Evolutionary conservation across 257 asterid species (phyloP).

Genomic region (Asclepias syriaca): DNA sequence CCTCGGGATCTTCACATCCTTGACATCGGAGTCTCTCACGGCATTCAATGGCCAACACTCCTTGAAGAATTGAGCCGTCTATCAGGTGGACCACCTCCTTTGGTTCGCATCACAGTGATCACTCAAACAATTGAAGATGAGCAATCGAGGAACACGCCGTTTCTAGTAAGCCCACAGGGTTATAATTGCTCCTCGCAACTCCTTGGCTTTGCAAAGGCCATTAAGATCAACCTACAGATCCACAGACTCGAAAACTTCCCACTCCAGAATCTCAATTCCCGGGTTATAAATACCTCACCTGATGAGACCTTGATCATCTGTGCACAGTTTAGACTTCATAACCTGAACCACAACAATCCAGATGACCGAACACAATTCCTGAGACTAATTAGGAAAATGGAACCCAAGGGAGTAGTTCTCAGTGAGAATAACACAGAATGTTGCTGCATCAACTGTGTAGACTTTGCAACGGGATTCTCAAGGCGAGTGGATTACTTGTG

Average conservation of each 20-base stretch:
- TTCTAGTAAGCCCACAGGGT: conserved; percentile 44
- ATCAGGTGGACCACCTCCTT: conserved; percentile 72
- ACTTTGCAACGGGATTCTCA: conserved; percentile 55
- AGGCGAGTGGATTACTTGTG: conserved; percentile 62
- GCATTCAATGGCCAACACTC: conserved; percentile 87
- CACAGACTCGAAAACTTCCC: conserved; percentile 49
- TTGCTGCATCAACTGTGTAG: conserved; percentile 65
- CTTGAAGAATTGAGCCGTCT: conserved; percentile 66
- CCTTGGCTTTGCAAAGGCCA: conserved; percentile 57
- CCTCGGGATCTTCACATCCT: conserved; percentile 63
- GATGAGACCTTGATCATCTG: conserved; percentile 65
- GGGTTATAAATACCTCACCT: conserved; percentile 37
- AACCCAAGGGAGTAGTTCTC: conserved; percentile 60
- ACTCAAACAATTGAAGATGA: conserved; percentile 31
- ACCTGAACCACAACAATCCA: conserved; percentile 45
- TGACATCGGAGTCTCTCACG: conserved; percentile 86
- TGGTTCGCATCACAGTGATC: conserved; percentile 65
- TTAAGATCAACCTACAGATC: conserved; percentile 70
- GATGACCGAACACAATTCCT: conserved; percentile 59
- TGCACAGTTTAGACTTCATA: conserved; percentile 69
- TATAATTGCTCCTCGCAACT: conserved; percentile 61
- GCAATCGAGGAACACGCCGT: conserved; percentile 38
- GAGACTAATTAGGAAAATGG: conserved; percentile 38
- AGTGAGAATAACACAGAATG: conserved; percentile 71
- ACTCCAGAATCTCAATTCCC: conserved; percentile 49